Conservation (phyloP, 2,329 filamentous ascomycete species). For the Herpotrichia juniperi region DNA sequence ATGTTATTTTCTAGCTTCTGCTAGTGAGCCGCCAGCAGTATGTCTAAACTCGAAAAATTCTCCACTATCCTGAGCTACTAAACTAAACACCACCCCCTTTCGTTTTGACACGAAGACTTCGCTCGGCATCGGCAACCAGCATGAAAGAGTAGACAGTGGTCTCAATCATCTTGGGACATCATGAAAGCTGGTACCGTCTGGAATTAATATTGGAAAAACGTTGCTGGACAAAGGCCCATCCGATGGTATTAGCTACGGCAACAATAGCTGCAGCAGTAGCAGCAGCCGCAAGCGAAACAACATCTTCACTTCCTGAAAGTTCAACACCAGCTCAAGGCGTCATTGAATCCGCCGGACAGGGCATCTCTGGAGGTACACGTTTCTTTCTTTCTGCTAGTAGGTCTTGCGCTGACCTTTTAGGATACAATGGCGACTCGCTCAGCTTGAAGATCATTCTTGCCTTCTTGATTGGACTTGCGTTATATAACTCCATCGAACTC, state of each 20-base stretch:
- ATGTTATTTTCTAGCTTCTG: not conserved
- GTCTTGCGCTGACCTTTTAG: slow-evolving; percentile 14
- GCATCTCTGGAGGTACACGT: slow-evolving; percentile 37
- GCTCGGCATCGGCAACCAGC: not conserved
- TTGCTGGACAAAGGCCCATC: slow-evolving; percentile 1
- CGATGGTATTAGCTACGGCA: slow-evolving; percentile 18
- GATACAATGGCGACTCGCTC: slow-evolving; percentile 39
- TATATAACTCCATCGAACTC: slow-evolving; percentile 54
- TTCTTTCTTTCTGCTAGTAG: not conserved
- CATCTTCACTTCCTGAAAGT: slow-evolving; percentile 14
- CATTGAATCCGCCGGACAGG: slow-evolving; percentile 34
- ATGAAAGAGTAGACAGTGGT: not conserved
- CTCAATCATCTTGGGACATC: not conserved
- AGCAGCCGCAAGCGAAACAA: slow-evolving; percentile 15
- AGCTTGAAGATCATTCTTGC: slow-evolving; percentile 37
- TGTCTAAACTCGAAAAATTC: slow-evolving; percentile 16
- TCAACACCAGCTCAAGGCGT: slow-evolving; percentile 35
- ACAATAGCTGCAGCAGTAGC: not conserved
- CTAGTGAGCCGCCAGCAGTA: slow-evolving; percentile 5
- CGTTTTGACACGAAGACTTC: not conserved
- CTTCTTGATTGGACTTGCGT: slow-evolving; percentile 43
- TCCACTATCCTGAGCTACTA: slow-evolving; percentile 7
- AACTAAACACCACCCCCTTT: not conserved
- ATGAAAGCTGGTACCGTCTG: not conserved
- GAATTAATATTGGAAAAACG: slow-evolving; percentile 12